Base-by-base conservation (phyloP, 2,329 filamentous ascomycete genomes). In the Venturia pyrina region DNA sequence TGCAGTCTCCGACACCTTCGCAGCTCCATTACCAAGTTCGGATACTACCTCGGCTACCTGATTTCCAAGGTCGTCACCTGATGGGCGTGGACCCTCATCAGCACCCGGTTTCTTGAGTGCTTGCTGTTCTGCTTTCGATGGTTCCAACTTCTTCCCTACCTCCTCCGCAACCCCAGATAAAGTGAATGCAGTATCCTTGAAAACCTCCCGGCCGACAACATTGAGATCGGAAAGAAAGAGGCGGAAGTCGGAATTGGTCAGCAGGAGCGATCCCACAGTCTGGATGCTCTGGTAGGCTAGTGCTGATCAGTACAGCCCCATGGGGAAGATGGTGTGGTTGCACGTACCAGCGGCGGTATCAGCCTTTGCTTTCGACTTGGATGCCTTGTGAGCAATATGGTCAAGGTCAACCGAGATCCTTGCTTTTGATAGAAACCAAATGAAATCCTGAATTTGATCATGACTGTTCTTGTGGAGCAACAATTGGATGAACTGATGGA, bases 181-280 rank as follows among this genome's bases (percentile, higher is more conserved):
- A 0, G 89, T 88, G 68, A 91, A 88, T 0, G 92, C 91, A 2
- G 92, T 92, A 71, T 97, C 93, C 63, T 87, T 87, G 73, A 97
- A 92, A 0, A 98, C 88, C 73, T 96, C 89, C 53, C 89, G 87
- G 15, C 88, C 89, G 60, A 97, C 84, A 0, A 87, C 87, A 59
- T 87, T 87, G 50, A 96, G 77, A 71, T 98, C 93, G 13, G 88
- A 85, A 57, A 97, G 79, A 71, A 98, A 92, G 7, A 93, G 81
- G 48, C 93, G 87, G 75, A 98, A 97, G 72, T 97, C 92, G 0
- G 89, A 87, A 73, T 98, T 98, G 17, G 90, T 91, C 56, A 98
- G 80, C 0, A 97, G 83, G n/a, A 98, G 80, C 3, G 88, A 89
- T 40, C 89, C 88, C 0, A 98, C 86, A 0, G 92, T 96, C 66